Base-by-base conservation (phyloP, 805 yeast genomes). In the Brettanomyces naardenensis region DNA sequence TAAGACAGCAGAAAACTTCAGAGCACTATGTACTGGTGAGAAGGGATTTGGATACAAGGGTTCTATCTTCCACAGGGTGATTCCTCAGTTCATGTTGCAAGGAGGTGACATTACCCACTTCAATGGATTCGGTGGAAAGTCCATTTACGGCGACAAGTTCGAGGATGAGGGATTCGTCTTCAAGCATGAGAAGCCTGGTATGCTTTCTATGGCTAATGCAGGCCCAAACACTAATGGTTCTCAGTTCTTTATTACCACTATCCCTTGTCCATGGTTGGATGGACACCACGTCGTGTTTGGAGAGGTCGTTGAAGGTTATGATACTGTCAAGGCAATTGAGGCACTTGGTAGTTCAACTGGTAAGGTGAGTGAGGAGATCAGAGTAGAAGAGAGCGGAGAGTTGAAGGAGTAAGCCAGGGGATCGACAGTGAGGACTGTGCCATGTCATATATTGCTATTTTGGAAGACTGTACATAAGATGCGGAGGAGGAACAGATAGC, bases 191-290 rank as follows among this genome's bases (percentile, higher is more conserved):
- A 78, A 65, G 78, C 94, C 72, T 73, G 75, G 74, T 48, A 88
- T 75, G 68, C 82, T 66, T 64, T 86, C 95, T 46, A 90, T 90
- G 97, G 97, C 97, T 63, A 90, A 90, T 63, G 94, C 97, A 47
- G 97, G 97, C 53, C 95, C 95, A 65, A 85, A 87, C 80, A 86
- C 97, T 69, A 90, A 90, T 70, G 97, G 97, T 41, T 88, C 96
- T 39, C 97, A 89, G 70, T 89, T 89, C 69, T 89, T 90, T 76
- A 82, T 87, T 69, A 87, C 96, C 64, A 87, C 95, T 41, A 89
- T 84, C 38, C 71, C 80, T 49, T 71, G 81, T 56, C 82, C 92
- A 44, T 85, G 92, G 90, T 75, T 89, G 64, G 94, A 88, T 58
- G 95, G 95, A 46, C 80, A 81, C 68, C 95, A 88, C 73, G 95